Conservation (phyloP, 805 yeast species). For the Pichia membranifaciens region DNA sequence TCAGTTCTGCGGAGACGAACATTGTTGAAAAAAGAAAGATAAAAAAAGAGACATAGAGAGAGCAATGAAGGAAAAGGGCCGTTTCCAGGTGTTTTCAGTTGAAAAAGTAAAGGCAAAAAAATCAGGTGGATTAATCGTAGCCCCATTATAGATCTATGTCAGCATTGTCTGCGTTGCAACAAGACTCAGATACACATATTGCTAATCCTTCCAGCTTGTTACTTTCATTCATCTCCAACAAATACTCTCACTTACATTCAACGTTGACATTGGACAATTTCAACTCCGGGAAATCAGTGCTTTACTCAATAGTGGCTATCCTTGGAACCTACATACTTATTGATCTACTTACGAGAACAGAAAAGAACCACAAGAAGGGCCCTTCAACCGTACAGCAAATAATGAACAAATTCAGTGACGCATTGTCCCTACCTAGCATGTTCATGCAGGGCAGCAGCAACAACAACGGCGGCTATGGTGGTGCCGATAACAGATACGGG, state of each 20-base stretch:
- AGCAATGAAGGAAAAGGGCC: too few species aligned
- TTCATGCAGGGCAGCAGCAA: slow-evolving; percentile 3
- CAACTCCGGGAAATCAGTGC: not conserved
- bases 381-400: slow-evolving; percentile 1
- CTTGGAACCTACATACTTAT: slow-evolving; percentile 4
- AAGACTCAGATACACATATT: not conserved
- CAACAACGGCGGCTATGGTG: not conserved
- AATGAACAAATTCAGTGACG: slow-evolving; percentile 14
- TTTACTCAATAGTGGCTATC: not conserved
- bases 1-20: too few species aligned
- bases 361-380: not conserved
- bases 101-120: too few species aligned
- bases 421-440: slow-evolving; percentile 12
- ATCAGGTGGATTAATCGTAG: too few species aligned
- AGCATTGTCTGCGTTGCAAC: not conserved
- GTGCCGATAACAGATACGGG: not conserved
- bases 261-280: not conserved
- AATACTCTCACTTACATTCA: not conserved
- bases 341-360: not conserved
- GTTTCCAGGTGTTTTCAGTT: too few species aligned
- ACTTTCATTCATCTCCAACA: slow-evolving; percentile 1
- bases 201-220: not conserved
- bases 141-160: not conserved
- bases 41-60: too few species aligned
- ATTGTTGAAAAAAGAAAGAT: too few species aligned